phyloP scores from a whole-genome alignment of 306 rosid genomes.

The Cyclanthera cordifolia region DNA sequence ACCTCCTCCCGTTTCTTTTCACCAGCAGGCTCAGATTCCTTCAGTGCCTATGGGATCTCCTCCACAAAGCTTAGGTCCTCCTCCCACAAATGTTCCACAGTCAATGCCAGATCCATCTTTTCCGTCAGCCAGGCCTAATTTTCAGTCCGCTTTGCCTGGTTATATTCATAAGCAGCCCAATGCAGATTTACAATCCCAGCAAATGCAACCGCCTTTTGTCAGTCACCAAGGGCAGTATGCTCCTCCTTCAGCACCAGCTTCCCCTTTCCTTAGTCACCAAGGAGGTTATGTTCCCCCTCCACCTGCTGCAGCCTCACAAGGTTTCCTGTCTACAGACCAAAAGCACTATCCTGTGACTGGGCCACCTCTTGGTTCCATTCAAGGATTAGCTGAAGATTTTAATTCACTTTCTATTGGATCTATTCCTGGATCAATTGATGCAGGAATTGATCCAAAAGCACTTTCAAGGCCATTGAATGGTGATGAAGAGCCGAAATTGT shows the following conservation, averaged over 20 bases:
- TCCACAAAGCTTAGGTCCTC: slow-evolving; percentile 33
- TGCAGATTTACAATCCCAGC: slow-evolving; percentile 44
- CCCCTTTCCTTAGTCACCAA: slow-evolving; percentile 47
- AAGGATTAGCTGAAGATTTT: slow-evolving; percentile 83
- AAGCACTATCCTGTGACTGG: slow-evolving; percentile 48
- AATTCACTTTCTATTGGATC: slow-evolving; percentile 69
- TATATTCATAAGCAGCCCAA: slow-evolving; percentile 42
- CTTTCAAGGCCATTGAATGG: slow-evolving; percentile 88
- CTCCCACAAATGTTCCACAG: slow-evolving; percentile 34
- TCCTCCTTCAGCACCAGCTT: slow-evolving; percentile 31
- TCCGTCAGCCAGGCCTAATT: slow-evolving; percentile 33
- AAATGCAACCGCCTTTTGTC: slow-evolving; percentile 40
- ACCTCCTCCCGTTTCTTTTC: slow-evolving; percentile 31
- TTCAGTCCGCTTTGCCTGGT: slow-evolving; percentile 65
- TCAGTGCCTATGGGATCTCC: slow-evolving; percentile 61
- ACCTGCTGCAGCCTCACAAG: slow-evolving; percentile 44
- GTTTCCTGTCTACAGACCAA: slow-evolving; percentile 40
- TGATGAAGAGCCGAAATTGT: slow-evolving; percentile 57
- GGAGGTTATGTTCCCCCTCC: slow-evolving; percentile 52
- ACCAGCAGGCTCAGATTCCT: slow-evolving; percentile 39
- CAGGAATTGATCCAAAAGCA: slow-evolving; percentile 55
- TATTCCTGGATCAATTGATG: slow-evolving; percentile 78
- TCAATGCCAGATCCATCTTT: slow-evolving; percentile 32
- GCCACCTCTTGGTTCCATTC: slow-evolving; percentile 50
- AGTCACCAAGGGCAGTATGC: slow-evolving; percentile 45